phyloP scores from a whole-genome alignment of 495 filamentous ascomycete species.

The Bryoglossum gracile region DNA sequence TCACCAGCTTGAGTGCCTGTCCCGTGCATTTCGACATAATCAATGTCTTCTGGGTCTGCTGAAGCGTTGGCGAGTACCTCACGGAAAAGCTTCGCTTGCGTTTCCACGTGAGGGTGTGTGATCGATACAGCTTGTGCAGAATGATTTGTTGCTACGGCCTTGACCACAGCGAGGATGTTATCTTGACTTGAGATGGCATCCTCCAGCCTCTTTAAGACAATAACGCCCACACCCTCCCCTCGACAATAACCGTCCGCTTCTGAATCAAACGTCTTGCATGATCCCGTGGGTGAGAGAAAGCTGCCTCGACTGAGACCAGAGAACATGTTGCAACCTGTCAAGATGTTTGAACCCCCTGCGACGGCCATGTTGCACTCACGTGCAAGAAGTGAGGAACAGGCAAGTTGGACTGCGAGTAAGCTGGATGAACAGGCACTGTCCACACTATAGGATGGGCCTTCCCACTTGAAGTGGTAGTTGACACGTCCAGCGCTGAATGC shows the following conservation, averaged over 20 bases:
- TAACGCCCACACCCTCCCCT: constrained; percentile 60
- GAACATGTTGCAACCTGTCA: constrained; percentile 72
- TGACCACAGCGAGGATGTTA: constrained; percentile 59
- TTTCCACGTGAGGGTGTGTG: constrained; percentile 52
- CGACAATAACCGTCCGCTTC: constrained; percentile 67
- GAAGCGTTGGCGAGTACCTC: constrained; percentile 63
- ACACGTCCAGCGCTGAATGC: constrained; percentile 65
- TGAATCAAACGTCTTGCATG: constrained; percentile 40
- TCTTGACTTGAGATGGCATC: constrained; percentile 69
- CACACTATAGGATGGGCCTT: constrained; percentile 32
- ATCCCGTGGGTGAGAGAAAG: constrained; percentile 32
- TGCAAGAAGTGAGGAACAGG: constrained; percentile 34
- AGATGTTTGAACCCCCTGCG: constrained; percentile 54
- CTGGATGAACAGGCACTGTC: constrained; percentile 47
- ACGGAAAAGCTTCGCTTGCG: constrained; percentile 17
- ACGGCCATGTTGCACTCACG: constrained; percentile 30
- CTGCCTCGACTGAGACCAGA: constrained; percentile 60
- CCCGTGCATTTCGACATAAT: constrained; percentile 84
- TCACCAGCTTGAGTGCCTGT: constrained; percentile 80
- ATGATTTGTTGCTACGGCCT: constrained; percentile 64
- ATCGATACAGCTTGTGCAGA: constrained; percentile 68
- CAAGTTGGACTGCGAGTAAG: constrained; percentile 41
- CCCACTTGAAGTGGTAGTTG: constrained; percentile 38
- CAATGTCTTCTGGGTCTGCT: constrained; percentile 61
- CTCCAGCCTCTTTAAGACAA: constrained; percentile 67